Evolutionary conservation across 2,329 filamentous ascomycete genomes (phyloP), one percentile per base, ranked within the genome.

Genomic region (Paraphoma sp.): DNA sequence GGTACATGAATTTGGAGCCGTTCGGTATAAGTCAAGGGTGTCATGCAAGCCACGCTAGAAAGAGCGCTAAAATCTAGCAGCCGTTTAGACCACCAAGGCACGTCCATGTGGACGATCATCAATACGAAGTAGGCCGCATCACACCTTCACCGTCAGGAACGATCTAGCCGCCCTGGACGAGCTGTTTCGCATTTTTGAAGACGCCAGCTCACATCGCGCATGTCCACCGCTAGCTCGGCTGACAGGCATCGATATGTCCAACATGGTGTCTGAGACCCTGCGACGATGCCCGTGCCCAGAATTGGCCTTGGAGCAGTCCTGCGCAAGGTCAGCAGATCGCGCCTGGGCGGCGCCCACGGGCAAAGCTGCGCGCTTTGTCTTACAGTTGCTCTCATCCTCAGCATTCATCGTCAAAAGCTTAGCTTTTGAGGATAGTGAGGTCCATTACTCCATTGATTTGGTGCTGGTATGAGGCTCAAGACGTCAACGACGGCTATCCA

Each of bases 41-140:
- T 42, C 28, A 30, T 46, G 43, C 43, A 46, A 38, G 44, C 43
- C 44, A 47, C 50, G 11, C 28, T 47, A 42, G 9, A 23, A 46
- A 42, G 17, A 23, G 29, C 48, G 48, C 40, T 44, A 49, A 18
- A 28, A 6, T 9, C 33, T 48, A 48, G 33, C 23, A 17, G 46
- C 46, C 36, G 36, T 23, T n/a, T 42, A 31, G 44, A 42, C 51
- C 51, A 43, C 51, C 47, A 47, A 53, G 48, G 36, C 38, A 48
- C 47, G 16, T n/a, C 41, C 10, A 45, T 33, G 40, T 36, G n/a
- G 45, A 6, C 6, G 45, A 47, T 47, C 45, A n/a, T 23, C 30
- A 29, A n/a, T 12, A n/a, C n/a, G n/a, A n/a, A n/a, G n/a, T n/a
- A 11, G 5, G 30, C 9, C 12, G 11, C n/a, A 7, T 33, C 23